These are phyloP conservation scores for Wallemia hederae DNA, from an alignment of 1,284 basidiomycete genomes.

Conservation along the genomic window DNA sequence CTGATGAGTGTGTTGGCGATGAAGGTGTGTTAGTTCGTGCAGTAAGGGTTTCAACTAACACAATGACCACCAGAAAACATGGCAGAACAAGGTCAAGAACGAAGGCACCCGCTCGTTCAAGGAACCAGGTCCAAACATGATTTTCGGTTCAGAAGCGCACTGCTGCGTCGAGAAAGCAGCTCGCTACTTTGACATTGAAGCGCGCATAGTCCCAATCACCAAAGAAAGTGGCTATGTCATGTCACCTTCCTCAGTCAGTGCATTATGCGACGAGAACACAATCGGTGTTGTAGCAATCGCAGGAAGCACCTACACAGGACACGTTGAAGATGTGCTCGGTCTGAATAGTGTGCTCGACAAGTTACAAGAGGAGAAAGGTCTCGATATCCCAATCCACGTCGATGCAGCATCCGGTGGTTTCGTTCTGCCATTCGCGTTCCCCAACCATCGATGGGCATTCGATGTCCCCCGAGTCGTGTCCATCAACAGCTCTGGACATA, in stretches of 20 bases:
- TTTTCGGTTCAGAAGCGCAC: conserved; percentile 63
- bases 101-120: conserved; percentile 10
- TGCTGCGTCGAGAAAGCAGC: conserved; percentile 23
- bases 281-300: conserved; percentile 54
- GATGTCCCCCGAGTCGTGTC: background rate
- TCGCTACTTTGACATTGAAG: conserved; percentile 64
- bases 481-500: conserved; percentile 38
- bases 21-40: too few relatives aligned
- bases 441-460: conserved; percentile 39
- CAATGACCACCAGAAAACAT: too few relatives aligned
- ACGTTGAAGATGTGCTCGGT: conserved; percentile 69
- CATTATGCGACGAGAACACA: conserved; percentile 32
- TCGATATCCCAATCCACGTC: conserved; percentile 52
- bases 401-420: conserved; percentile 36
- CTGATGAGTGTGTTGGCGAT: conserved; percentile 79
- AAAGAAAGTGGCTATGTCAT: conserved; percentile 49
- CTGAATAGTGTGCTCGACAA: conserved; percentile 61
- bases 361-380: conserved; percentile 51
- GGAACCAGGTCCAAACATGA: conserved; percentile 28
- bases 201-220: conserved; percentile 42
- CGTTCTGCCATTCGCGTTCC: conserved; percentile 35
- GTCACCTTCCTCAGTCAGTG: conserved; percentile 50
- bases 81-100: conserved; percentile 55
- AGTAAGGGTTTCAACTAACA: too few relatives aligned
- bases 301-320: conserved; percentile 66